Evolutionary conservation across 495 filamentous ascomycete genomes (phyloP).

Genomic region (Annulohypoxylon maeteangense): DNA sequence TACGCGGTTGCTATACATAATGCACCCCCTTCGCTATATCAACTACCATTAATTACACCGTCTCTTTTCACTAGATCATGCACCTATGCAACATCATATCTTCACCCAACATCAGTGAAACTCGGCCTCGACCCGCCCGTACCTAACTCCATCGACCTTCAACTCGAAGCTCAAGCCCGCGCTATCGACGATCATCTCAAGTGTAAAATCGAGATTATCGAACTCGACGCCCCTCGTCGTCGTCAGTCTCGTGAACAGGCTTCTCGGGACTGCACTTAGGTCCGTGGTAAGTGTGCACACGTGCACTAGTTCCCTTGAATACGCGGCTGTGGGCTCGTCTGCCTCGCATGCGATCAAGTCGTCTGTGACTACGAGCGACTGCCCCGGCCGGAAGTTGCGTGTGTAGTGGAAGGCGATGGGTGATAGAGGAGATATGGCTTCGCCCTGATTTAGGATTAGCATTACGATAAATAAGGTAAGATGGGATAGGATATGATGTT

Average conservation of each 20-base stretch:
- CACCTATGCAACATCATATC: background rate
- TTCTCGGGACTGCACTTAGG: constrained; percentile 72
- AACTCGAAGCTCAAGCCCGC: constrained; percentile 77
- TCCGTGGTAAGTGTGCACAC: constrained; percentile 84
- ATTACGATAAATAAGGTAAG: background rate
- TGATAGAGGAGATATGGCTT: constrained; percentile 71
- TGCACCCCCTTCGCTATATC: background rate
- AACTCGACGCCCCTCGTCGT: constrained; percentile 80
- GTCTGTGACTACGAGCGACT: constrained; percentile 74
- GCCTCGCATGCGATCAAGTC: constrained; percentile 76
- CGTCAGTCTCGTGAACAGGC: constrained; percentile 71
- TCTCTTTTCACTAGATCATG: background rate
- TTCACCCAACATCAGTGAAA: constrained; percentile 61
- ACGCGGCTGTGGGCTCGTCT: constrained; percentile 69
- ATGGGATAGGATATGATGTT: background rate
- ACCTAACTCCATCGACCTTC: constrained; percentile 76
- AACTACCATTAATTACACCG: background rate
- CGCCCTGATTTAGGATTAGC: constrained; percentile 59
- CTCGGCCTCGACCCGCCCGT: constrained; percentile 76
- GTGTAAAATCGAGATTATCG: constrained; percentile 77
- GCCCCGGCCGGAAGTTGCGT: constrained; percentile 76
- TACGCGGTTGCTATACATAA: background rate
- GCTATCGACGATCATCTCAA: constrained; percentile 79
- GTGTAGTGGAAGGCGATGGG: constrained; percentile 83
- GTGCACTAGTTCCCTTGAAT: constrained; percentile 66